phyloP scores from a whole-genome alignment of 2,329 filamentous ascomycete genomes.

The Coniella lustricola region DNA sequence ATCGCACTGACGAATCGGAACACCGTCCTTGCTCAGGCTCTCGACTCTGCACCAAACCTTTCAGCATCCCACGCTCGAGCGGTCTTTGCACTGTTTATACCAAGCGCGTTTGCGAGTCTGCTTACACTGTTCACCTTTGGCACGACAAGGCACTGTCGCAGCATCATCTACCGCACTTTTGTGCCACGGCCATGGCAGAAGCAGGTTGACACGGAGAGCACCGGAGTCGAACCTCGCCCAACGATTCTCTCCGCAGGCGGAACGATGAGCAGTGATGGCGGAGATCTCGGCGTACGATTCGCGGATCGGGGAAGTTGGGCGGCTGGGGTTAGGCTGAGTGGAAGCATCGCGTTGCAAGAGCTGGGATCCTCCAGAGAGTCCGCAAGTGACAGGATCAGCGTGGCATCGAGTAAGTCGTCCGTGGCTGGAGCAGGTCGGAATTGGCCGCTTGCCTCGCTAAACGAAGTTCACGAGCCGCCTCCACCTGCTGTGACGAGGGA shows the following conservation, averaged over 20 bases:
- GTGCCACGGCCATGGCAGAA: slow-evolving; percentile 13
- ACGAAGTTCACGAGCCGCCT: no score
- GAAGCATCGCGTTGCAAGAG: neutral
- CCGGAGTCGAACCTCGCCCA: neutral
- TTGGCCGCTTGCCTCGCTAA: no score
- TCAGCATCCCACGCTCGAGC: neutral
- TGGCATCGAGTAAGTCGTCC: no score
- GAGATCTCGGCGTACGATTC: neutral
- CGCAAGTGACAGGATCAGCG: no score
- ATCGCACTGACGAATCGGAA: slow-evolving; percentile 2
- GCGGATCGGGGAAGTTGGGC: neutral
- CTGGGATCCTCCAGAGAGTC: neutral
- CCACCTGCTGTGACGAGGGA: no score
- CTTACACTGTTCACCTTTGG: slow-evolving; percentile 21
- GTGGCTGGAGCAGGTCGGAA: no score
- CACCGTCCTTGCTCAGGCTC: slow-evolving; percentile 29
- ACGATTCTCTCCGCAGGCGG: no score
- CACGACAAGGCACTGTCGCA: slow-evolving; percentile 20
- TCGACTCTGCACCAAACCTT: slow-evolving; percentile 3
- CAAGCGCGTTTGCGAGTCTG: slow-evolving; percentile 20
- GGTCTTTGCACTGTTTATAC: slow-evolving; percentile 4
- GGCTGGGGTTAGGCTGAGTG: neutral
- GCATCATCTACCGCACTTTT: slow-evolving; percentile 17
- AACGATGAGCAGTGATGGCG: neutral
- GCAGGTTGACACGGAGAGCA: neutral